A percentile compares a stretch with the other conserved stretches of the same genome.
phyloP scores from a whole-genome alignment of 1,139 yeast genomes.

The Debaryomyces singareniensis region DNA sequence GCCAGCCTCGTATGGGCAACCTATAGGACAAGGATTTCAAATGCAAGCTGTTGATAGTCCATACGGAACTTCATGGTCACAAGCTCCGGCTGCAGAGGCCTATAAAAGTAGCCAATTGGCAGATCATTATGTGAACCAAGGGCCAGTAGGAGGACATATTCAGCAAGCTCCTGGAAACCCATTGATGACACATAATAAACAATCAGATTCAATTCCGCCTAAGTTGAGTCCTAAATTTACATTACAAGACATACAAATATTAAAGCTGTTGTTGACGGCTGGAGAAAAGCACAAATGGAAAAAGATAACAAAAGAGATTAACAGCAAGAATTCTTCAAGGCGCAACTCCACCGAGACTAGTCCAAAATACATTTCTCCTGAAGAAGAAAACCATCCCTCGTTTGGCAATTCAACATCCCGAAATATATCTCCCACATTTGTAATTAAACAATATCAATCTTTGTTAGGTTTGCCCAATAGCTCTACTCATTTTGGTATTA shows the following conservation, averaged over 20 bases:
- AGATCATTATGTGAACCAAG: background rate
- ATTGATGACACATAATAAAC: background rate
- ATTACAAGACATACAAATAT: slow-evolving; percentile 32
- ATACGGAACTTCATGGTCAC: no score
- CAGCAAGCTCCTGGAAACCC: slow-evolving; percentile 2
- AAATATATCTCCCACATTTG: slow-evolving; percentile 41
- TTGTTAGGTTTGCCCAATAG: slow-evolving; percentile 38
- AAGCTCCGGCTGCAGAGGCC: background rate
- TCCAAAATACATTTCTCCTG: slow-evolving; percentile 4
- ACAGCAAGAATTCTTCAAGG: slow-evolving; percentile 17
- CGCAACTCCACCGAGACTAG: slow-evolving; percentile 4
- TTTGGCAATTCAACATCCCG: slow-evolving; percentile 13
- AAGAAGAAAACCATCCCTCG: slow-evolving; percentile 6
- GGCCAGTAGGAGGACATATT: background rate
- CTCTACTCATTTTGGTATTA: slow-evolving; percentile 30
- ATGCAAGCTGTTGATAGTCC: no score
- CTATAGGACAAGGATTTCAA: background rate
- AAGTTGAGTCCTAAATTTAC: slow-evolving; percentile 23
- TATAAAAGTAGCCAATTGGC: background rate
- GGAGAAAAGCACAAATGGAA: slow-evolving; percentile 46
- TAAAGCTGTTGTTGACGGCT: slow-evolving; percentile 31
- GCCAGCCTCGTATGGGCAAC: background rate
- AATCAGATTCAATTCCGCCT: background rate
- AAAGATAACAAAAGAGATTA: slow-evolving; percentile 40
- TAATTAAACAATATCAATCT: slow-evolving; percentile 37